These are phyloP conservation scores for Eucalyptus leucophloia DNA, from an alignment of 345 rosid species.

Conservation along the genomic window DNA sequence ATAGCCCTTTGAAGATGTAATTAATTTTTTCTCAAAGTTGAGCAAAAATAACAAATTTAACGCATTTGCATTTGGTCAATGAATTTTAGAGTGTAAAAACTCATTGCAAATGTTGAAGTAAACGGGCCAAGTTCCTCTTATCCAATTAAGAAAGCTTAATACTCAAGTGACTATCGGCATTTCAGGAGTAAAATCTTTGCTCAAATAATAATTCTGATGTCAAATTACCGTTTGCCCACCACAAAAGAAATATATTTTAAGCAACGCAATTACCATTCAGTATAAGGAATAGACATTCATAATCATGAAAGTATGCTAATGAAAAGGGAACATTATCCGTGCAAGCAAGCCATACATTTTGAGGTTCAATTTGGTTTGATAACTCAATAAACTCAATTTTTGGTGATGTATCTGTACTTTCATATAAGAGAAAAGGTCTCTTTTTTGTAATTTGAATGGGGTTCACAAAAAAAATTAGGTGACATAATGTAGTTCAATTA, in stretches of 20 bases:
- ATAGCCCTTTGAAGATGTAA: too few relatives aligned
- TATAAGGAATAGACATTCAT: neutral
- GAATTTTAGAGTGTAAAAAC: accelerated
- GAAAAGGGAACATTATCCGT: neutral
- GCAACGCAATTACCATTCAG: neutral
- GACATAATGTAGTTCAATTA: neutral
- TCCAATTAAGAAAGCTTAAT: neutral
- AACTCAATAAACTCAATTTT: neutral
- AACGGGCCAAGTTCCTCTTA: neutral
- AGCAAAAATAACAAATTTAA: accelerated
- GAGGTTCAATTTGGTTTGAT: neutral
- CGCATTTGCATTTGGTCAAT: accelerated
- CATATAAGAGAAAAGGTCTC: neutral
- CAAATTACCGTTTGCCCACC: neutral
- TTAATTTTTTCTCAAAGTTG: accelerated
- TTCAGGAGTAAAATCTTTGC: neutral
- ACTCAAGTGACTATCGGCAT: neutral
- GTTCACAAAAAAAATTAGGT: neutral
- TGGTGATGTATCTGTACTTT: neutral
- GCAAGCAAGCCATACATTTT: neutral
- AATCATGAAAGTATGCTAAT: neutral
- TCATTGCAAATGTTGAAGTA: accelerated
- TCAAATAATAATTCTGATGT: neutral
- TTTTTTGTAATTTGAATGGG: neutral
- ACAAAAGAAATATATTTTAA: neutral